A percentile compares a stretch with the other conserved stretches of the same genome.
Evolutionary conservation across 2,329 filamentous ascomycete species (phyloP).

Genomic region (Plenodomus biglobosus): DNA sequence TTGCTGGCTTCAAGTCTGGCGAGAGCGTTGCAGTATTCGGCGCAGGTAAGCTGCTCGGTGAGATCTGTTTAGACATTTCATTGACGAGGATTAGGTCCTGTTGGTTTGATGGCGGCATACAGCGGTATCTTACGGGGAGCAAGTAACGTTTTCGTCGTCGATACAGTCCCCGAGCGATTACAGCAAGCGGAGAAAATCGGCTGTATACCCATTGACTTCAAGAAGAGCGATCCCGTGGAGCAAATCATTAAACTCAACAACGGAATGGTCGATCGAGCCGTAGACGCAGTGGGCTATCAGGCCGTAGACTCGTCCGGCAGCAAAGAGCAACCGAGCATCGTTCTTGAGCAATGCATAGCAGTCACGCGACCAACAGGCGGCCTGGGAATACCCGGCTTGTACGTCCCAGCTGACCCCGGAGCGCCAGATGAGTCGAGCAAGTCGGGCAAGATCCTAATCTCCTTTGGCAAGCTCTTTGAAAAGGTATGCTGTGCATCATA

Average conservation of each 20-base stretch:
- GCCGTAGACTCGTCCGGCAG: slow-evolving; percentile 57
- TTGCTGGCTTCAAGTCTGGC: slow-evolving; percentile 61
- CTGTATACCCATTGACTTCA: slow-evolving; percentile 63
- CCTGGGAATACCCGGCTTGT: slow-evolving; percentile 62
- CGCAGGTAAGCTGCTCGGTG: slow-evolving; percentile 24
- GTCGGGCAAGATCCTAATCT: slow-evolving; percentile 65
- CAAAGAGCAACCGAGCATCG: slow-evolving; percentile 63
- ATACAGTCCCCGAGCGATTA: slow-evolving; percentile 62
- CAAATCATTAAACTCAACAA: slow-evolving; percentile 62
- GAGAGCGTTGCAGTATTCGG: slow-evolving; percentile 67
- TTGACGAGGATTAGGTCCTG: slow-evolving; percentile 47
- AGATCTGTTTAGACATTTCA: too few relatives aligned
- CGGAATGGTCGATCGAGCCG: slow-evolving; percentile 64
- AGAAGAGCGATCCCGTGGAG: slow-evolving; percentile 60
- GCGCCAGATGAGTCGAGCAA: slow-evolving; percentile 62
- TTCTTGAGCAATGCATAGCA: slow-evolving; percentile 64
- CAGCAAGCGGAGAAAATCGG: slow-evolving; percentile 63
- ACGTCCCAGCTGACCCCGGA: slow-evolving; percentile 59
- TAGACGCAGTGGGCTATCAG: slow-evolving; percentile 69
- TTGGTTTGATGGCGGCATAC: slow-evolving; percentile 68
- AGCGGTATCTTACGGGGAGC: slow-evolving; percentile 63
- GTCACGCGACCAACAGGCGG: slow-evolving; percentile 64
- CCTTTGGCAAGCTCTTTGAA: slow-evolving; percentile 69
- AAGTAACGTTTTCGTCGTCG: slow-evolving; percentile 63
- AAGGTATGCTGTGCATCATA: slow-evolving; percentile 50